Evolutionary conservation across 495 filamentous ascomycete species (phyloP), one percentile per base, ranked within the genome.

Genomic region (Daldinia grandis): DNA sequence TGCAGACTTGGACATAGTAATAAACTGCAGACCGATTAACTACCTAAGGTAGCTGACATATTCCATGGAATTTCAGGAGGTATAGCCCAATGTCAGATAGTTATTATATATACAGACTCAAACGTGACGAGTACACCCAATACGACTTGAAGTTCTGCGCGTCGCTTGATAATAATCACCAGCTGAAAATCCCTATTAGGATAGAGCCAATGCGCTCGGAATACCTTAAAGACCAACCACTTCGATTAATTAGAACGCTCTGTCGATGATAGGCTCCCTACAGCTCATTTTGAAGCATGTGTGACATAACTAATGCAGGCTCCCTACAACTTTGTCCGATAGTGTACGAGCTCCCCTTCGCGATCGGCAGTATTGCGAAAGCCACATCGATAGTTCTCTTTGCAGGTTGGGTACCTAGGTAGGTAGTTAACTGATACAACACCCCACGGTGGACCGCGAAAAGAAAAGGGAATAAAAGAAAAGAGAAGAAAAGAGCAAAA

Each of bases 361-460:
- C 38, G 64, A 68, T 68, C 59, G 54, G 25, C 58, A 67, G 17
- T 38, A 5, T 58, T 51, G 49, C 64, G 57, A 47, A 64, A 63
- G 69, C 69, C 69, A 72, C 69, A 50, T 51, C 58, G 59, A 49
- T 40, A 47, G 59, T 60, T 30, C 14, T 19, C 37, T 60, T 64
- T 49, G 28, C 37, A 17, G 60, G 54, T 33, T 30, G 25, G n/a
- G n/a, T n/a, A n/a, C n/a, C n/a, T n/a, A n/a, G n/a, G n/a, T n/a
- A n/a, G n/a, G n/a, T n/a, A n/a, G 21, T 28, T 59, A 72, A 64
- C 60, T 67, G 51, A 50, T 58, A 58, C 40, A 37, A 37, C 27
- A 55, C 69, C 47, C 69, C 64, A 64, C 54, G 40, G 33, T 25
- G 10, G 9, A 37, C 8, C 27, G 28, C 33, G 47, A 61, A 53